Percentiles rank a stretch among this genome's conserved stretches.
phyloP scores from a whole-genome alignment of 2,329 filamentous ascomycete genomes.

The Cryphonectria radicalis region DNA sequence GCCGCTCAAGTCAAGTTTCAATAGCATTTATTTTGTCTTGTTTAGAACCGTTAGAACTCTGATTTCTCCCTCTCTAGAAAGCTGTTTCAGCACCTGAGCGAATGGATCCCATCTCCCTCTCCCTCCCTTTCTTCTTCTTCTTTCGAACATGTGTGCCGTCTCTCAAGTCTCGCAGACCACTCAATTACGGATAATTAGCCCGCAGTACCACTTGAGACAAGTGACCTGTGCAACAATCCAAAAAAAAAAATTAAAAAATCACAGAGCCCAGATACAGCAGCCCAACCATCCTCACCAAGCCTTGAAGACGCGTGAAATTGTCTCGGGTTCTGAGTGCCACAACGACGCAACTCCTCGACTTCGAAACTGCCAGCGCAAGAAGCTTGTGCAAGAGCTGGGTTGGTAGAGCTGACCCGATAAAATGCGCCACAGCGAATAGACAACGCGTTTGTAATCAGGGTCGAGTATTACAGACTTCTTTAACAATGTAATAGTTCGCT shows the following conservation, averaged over 20 bases:
- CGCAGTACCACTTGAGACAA: not conserved
- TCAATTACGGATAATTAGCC: not conserved
- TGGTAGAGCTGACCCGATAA: too few species aligned
- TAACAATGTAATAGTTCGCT: not conserved
- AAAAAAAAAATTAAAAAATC: too few species aligned
- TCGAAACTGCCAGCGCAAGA: not conserved
- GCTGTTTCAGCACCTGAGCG: not conserved
- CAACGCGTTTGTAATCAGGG: not conserved
- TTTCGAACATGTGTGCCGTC: not conserved
- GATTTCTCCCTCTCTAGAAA: not conserved
- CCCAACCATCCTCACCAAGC: not conserved
- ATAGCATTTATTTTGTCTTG: not conserved
- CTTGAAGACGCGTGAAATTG: not conserved
- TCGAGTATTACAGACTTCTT: not conserved
- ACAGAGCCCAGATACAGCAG: not conserved
- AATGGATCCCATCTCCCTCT: too few species aligned
- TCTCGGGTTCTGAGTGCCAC: not conserved
- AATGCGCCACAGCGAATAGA: not conserved
- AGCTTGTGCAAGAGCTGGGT: not conserved
- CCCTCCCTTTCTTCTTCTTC: too few species aligned
- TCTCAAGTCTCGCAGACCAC: not conserved
- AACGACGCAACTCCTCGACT: not conserved
- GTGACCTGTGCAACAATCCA: not conserved
- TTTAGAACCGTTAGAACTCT: not conserved
- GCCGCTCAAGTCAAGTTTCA: not conserved